A percentile compares a stretch with the other conserved stretches of the same genome.
These are phyloP conservation scores for Zygosaccharomyces pseudobailii DNA, from an alignment of 1,139 yeast species.

Conservation along the genomic window DNA sequence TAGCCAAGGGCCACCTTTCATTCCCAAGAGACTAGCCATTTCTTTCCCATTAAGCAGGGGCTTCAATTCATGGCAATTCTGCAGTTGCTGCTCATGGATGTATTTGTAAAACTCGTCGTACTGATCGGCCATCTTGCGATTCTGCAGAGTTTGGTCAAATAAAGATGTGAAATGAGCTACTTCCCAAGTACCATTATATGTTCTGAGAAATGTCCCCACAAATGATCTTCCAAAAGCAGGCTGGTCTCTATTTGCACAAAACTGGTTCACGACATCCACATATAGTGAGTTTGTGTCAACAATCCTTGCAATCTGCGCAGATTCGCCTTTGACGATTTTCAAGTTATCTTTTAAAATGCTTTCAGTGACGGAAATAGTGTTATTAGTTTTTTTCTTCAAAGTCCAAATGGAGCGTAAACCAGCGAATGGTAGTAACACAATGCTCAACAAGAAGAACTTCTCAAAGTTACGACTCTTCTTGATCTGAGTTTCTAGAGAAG, in stretches of 20 bases:
- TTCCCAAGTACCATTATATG: constrained; percentile 49
- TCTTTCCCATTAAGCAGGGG: constrained; percentile 69
- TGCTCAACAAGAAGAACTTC: constrained; percentile 21
- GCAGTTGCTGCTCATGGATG: constrained; percentile 35
- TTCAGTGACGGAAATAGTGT: constrained; percentile 23
- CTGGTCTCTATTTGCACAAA: constrained; percentile 5
- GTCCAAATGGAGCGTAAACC: constrained; percentile 22
- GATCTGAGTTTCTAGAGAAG: constrained; percentile 5
- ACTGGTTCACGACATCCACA: constrained; percentile 24
- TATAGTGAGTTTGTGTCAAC: constrained; percentile 33
- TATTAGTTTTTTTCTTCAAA: constrained; percentile 26
- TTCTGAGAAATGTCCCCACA: constrained; percentile 56
- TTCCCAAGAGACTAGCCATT: constrained; percentile 45
- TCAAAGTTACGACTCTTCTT: constrained; percentile 13
- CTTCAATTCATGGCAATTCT: constrained; percentile 43
- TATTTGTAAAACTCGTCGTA: constrained; percentile 39
- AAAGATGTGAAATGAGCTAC: constrained; percentile 37
- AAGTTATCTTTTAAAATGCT: constrained; percentile 64
- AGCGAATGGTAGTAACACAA: constrained; percentile 25
- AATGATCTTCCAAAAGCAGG: constrained; percentile 44
- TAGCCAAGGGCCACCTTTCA: constrained; percentile 87
- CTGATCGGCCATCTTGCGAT: constrained; percentile 7
- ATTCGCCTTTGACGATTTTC: constrained; percentile 56
- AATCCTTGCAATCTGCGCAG: constrained; percentile 46
- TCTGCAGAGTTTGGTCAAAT: constrained; percentile 17